phyloP scores from a whole-genome alignment of 805 yeast genomes.

The Scheffersomyces amazonensis region DNA sequence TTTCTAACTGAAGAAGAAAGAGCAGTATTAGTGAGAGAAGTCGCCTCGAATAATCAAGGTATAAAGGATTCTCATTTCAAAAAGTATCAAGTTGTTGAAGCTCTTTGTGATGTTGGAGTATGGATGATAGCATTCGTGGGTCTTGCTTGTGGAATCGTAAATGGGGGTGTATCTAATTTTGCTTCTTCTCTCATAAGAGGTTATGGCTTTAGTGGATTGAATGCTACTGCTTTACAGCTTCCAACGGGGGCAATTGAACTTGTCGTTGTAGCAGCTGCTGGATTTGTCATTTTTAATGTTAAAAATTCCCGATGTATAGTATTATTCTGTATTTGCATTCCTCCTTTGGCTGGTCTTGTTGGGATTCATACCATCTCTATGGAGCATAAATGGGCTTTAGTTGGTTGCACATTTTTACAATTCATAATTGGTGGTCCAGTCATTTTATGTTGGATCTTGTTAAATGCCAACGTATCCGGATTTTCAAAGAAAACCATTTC shows the following conservation, averaged over 20 bases:
- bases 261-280: slow-evolving; percentile 23
- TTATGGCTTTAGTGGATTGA: slow-evolving; percentile 29
- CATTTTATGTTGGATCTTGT: slow-evolving; percentile 21
- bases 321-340: slow-evolving; percentile 14
- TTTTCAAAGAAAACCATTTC: slow-evolving; percentile 21
- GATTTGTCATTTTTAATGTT: slow-evolving; percentile 17
- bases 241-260: slow-evolving; percentile 26
- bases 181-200: slow-evolving; percentile 24
- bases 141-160: slow-evolving; percentile 28
- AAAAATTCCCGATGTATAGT: slow-evolving; percentile 15
- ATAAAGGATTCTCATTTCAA: slow-evolving; percentile 20
- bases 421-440: slow-evolving; percentile 29
- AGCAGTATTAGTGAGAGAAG: slow-evolving; percentile 14
- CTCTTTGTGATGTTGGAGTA: slow-evolving; percentile 16
- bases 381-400: slow-evolving; percentile 21
- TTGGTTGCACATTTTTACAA: slow-evolving; percentile 29
- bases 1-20: slow-evolving; percentile 33
- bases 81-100: slow-evolving; percentile 17
- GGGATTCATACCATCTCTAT: slow-evolving; percentile 17
- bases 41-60: slow-evolving; percentile 22
- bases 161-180: slow-evolving; percentile 25
- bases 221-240: slow-evolving; percentile 23
- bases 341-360: slow-evolving; percentile 23
- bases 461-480: slow-evolving; percentile 21
- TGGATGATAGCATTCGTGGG: slow-evolving; percentile 19